phyloP scores from a whole-genome alignment of 179 eudicot genomes.

The Vitellaria paradoxa region DNA sequence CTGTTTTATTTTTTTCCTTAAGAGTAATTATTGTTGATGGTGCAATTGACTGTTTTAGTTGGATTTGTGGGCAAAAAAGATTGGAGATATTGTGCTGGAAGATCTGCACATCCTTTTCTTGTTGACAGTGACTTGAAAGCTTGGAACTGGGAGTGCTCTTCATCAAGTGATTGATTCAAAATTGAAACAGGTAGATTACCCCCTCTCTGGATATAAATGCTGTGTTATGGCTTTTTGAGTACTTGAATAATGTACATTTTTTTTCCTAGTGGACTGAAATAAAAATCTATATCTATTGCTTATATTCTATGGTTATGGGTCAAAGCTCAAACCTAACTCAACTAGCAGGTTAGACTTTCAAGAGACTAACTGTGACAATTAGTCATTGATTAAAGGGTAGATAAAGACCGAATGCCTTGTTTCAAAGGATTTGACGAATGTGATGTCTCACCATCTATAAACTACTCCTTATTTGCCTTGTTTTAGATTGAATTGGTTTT shows the following conservation, averaged over 20 bases:
- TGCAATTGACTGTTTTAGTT: too few relatives aligned
- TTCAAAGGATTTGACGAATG: neutral
- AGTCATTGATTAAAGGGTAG: neutral
- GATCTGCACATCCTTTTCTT: too few relatives aligned
- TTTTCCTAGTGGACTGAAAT: neutral
- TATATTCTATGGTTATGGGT: neutral
- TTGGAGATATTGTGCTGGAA: too few relatives aligned
- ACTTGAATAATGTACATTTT: neutral
- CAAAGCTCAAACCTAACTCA: slow-evolving; percentile 15
- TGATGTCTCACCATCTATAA: neutral
- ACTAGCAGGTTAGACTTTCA: slow-evolving; percentile 5
- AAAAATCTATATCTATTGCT: too few relatives aligned
- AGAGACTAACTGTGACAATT: neutral
- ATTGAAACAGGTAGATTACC: too few relatives aligned
- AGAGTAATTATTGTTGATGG: too few relatives aligned
- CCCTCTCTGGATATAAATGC: too few relatives aligned
- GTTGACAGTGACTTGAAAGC: too few relatives aligned
- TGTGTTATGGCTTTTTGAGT: neutral
- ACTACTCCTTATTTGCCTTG: neutral
- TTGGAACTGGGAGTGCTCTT: too few relatives aligned
- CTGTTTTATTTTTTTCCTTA: too few relatives aligned
- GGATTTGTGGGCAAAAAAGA: too few relatives aligned
- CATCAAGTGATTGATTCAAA: too few relatives aligned
- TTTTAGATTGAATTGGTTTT: neutral
- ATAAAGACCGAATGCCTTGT: neutral